Conservation (phyloP, 2,329 filamentous ascomycete genomes). For the Sporothrix protearum region DNA sequence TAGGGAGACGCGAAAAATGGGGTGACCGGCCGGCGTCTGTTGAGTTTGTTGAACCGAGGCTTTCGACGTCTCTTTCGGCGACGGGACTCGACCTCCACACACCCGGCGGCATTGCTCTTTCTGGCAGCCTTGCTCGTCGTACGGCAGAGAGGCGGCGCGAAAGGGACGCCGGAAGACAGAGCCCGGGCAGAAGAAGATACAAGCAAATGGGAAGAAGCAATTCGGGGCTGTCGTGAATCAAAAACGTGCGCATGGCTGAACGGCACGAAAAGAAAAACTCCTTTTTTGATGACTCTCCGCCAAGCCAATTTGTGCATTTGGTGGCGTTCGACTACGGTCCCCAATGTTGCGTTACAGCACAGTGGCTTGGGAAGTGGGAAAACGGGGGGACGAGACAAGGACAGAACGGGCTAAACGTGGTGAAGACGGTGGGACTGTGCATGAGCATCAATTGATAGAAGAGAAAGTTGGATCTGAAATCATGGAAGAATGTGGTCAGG, state of each 20-base stretch:
- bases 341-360: conserved; percentile 9
- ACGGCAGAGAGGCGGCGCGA: neutral
- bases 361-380: neutral
- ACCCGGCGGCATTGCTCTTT: neutral
- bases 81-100: neutral
- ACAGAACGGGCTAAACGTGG: neutral
- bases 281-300: neutral
- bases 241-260: too few species aligned
- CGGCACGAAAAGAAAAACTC: neutral
- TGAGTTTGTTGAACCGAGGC: neutral
- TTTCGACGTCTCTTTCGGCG: neutral
- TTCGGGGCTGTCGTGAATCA: neutral
- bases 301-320: neutral
- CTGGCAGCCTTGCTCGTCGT: neutral
- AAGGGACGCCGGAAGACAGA: neutral
- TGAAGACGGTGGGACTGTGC: neutral
- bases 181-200: neutral
- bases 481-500: neutral
- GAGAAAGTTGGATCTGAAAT: neutral
- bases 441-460: neutral
- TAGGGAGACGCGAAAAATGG: neutral
- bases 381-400: neutral
- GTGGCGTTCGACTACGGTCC: neutral
- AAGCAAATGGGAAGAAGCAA: neutral
- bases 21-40: neutral